Percentiles rank a stretch among this genome's conserved stretches.
Evolutionary conservation across 805 yeast species (phyloP).

Genomic region (Candida wancherniae): DNA sequence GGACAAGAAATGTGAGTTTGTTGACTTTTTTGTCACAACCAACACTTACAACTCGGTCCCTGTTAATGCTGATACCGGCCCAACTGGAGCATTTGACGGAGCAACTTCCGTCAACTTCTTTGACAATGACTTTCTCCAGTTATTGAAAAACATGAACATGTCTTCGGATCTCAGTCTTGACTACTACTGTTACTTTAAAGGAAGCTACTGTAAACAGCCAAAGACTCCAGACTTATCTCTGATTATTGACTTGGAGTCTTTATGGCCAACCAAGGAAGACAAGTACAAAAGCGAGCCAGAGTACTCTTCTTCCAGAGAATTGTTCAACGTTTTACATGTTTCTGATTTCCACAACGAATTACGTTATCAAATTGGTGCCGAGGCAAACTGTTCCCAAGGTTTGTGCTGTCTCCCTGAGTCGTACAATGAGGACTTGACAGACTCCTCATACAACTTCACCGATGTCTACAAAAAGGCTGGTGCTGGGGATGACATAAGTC

Average conservation of each 20-base stretch:
- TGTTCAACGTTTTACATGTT: slow-evolving; percentile 59
- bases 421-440: slow-evolving; percentile 27
- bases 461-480: slow-evolving; percentile 18
- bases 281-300: slow-evolving; percentile 25
- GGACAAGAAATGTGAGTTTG: slow-evolving; percentile 30
- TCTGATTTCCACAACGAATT: slow-evolving; percentile 63
- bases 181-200: slow-evolving; percentile 53
- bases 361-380: slow-evolving; percentile 50
- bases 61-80: slow-evolving; percentile 20
- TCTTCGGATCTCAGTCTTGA: slow-evolving; percentile 34
- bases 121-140: slow-evolving; percentile 37
- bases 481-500: slow-evolving; percentile 11
- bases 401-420: slow-evolving; percentile 61
- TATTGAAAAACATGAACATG: slow-evolving; percentile 31
- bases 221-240: slow-evolving; percentile 44
- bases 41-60: slow-evolving; percentile 20
- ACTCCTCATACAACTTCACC: slow-evolving; percentile 27
- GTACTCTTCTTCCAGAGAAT: slow-evolving; percentile 27
- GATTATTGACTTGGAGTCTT: slow-evolving; percentile 26
- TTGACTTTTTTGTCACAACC: slow-evolving; percentile 37
- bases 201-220: slow-evolving; percentile 47
- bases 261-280: slow-evolving; percentile 35
- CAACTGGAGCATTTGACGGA: slow-evolving; percentile 11
- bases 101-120: slow-evolving; percentile 28
- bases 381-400: slow-evolving; percentile 50